These are phyloP conservation scores for Serpula lacrymans DNA, from an alignment of 768 basidiomycete genomes.

Conservation along the genomic window DNA sequence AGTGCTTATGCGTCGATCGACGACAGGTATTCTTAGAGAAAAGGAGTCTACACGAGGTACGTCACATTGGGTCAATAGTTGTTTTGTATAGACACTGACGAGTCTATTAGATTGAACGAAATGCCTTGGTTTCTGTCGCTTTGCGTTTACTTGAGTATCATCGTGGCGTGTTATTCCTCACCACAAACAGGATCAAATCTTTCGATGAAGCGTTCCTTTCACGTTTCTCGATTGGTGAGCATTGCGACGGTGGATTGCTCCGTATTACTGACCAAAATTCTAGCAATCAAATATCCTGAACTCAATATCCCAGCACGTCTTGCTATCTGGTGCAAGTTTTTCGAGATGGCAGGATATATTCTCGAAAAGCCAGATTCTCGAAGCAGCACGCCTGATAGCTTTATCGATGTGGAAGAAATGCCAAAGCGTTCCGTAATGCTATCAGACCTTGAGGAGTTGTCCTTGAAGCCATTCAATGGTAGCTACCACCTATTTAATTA, in stretches of 20 bases:
- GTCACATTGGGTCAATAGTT: background rate
- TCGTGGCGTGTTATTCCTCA: constrained; percentile 54
- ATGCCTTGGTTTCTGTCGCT: constrained; percentile 73
- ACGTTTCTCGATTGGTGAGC: constrained; percentile 52
- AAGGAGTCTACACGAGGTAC: constrained; percentile 52
- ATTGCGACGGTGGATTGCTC: background rate
- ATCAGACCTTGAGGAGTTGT: constrained; percentile 18
- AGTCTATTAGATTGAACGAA: constrained; percentile 42
- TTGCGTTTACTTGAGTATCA: constrained; percentile 58
- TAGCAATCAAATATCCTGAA: constrained; percentile 24
- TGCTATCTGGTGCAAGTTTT: constrained; percentile 23
- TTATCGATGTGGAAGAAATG: constrained; percentile 8
- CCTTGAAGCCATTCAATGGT: constrained; percentile 26
- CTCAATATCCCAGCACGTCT: constrained; percentile 16
- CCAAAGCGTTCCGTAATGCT: constrained; percentile 4
- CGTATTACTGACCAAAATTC: background rate
- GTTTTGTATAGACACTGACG: background rate
- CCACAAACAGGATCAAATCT: constrained; percentile 53
- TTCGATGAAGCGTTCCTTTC: constrained; percentile 71
- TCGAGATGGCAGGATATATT: constrained; percentile 14
- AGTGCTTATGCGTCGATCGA: no score
- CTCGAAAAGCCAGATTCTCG: background rate
- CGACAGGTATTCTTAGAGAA: constrained; percentile 76
- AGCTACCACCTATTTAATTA: no score
- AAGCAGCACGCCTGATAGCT: no score